phyloP scores from a whole-genome alignment of 1,284 basidiomycete genomes.

The Trichosporon sp. region DNA sequence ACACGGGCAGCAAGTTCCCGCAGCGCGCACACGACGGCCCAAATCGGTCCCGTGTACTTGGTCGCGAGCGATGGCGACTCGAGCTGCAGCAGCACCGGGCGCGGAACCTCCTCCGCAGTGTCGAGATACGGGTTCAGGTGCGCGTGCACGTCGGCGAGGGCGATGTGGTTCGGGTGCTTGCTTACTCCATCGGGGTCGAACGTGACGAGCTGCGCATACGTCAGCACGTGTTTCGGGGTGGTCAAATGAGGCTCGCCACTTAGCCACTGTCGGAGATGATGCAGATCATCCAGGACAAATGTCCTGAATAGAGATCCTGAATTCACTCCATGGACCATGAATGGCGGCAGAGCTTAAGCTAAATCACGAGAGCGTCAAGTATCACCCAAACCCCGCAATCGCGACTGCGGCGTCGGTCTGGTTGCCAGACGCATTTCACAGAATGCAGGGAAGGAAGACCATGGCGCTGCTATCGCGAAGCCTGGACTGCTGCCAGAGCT shows the following conservation, averaged over 20 bases:
- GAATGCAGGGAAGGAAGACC: neutral
- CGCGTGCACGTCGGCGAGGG: slow-evolving; percentile 65
- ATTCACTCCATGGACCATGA: neutral
- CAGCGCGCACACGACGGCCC: slow-evolving; percentile 25
- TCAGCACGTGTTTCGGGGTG: neutral
- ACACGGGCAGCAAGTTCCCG: neutral
- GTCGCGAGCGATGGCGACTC: slow-evolving; percentile 63
- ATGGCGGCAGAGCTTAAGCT: slow-evolving; percentile 4
- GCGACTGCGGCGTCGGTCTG: neutral
- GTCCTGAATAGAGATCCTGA: neutral
- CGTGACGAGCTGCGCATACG: slow-evolving; percentile 71
- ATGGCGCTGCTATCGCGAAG: neutral
- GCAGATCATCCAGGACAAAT: neutral
- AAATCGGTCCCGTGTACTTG: slow-evolving; percentile 58
- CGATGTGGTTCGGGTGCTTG: slow-evolving; percentile 84
- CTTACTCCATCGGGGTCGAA: slow-evolving; percentile 85
- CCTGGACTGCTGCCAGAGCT: neutral
- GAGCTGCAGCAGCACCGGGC: slow-evolving; percentile 63
- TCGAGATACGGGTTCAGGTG: slow-evolving; percentile 31
- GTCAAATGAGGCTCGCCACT: neutral
- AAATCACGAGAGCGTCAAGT: neutral
- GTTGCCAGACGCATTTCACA: neutral
- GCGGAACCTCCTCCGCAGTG: slow-evolving; percentile 22
- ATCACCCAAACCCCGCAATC: slow-evolving; percentile 8
- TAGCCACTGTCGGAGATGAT: neutral